Base-by-base conservation (phyloP, 1,139 yeast species). In the Kurtzmaniella quercitrusa region DNA sequence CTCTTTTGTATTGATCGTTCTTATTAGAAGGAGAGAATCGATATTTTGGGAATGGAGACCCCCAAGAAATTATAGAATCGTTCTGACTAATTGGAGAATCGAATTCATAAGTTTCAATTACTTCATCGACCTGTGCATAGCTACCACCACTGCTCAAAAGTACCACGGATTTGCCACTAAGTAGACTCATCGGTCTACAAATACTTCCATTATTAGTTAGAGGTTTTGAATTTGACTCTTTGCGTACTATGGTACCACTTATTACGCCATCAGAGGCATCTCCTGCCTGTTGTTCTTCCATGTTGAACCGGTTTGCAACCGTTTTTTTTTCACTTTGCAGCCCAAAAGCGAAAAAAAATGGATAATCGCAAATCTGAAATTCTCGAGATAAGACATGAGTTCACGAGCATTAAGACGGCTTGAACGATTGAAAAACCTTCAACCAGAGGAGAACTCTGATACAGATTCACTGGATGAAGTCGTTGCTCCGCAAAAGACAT, bases 341-440 rank as follows among this genome's bases (percentile, higher is more conserved):
- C 30, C 12, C 9, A 21, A 26, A 21, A 21, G 30, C 9, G n/a
- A 26, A 26, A 26, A 26, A 26, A 26, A 7, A 21, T 21, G 8
- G 23, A 21, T 21, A 7, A 26, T 26, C 30, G n/a, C 30, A 26
- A 26, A 26, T 26, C 30, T 26, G 30, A 26, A 26, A n/a, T 26
- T 26, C n/a, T 5, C 12, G 4, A 26, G 9, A 26, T 26, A 5
- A 5, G 12, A 5, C 19, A 82, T 84, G 93, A 82, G 89, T 68
- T 79, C 85, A 2, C 72, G 89, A 56, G 86, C 85, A 7, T 62
- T 84, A 44, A 74, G 77, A 52, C 72, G 77, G 48, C 63, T 81
- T 11, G 76, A 73, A 43, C 63, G 63, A 45, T 33, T 23, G 46
- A 41, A 34, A 39, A 28, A 35, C 12, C 38, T 15, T 28, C 42